Percentiles rank a stretch among this genome's conserved stretches.
Conservation (phyloP, 805 yeast genomes). For the Millerozyma acaciae region DNA sequence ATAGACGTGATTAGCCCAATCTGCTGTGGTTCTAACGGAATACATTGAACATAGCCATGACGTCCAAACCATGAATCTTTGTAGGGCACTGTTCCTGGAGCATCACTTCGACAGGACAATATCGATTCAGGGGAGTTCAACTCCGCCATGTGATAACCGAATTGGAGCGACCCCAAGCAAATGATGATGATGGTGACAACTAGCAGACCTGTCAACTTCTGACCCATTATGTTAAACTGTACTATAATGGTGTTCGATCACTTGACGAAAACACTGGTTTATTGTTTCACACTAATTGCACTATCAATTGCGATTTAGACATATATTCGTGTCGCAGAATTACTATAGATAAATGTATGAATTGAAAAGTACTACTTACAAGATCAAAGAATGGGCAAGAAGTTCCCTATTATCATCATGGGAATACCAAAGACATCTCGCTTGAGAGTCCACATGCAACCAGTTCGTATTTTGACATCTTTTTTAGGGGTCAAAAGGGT, state of each 20-base stretch:
- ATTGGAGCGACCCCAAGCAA: conserved; percentile 79
- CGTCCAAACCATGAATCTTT: conserved; percentile 37
- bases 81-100: conserved; percentile 31
- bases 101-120: conserved; percentile 49
- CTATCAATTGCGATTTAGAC: no score
- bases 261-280: no score
- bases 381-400: conserved; percentile 63
- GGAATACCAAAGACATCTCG: conserved; percentile 96
- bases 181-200: conserved; percentile 50
- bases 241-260: no score
- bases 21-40: conserved; percentile 51
- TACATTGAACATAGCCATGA: conserved; percentile 47
- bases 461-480: conserved; percentile 60
- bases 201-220: conserved; percentile 31
- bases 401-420: conserved; percentile 93
- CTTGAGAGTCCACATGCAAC: conserved; percentile 88
- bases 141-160: conserved; percentile 94
- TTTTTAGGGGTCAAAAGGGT: conserved; percentile 60
- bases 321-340: no score
- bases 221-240: no score
- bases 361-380: no score
- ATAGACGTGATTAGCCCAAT: conserved; percentile 74
- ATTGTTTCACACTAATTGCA: no score
- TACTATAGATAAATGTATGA: no score
- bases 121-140: conserved; percentile 82